These are phyloP conservation scores for Arabidopsis lyrata DNA, from an alignment of 441 rosid genomes.

Conservation along the genomic window DNA sequence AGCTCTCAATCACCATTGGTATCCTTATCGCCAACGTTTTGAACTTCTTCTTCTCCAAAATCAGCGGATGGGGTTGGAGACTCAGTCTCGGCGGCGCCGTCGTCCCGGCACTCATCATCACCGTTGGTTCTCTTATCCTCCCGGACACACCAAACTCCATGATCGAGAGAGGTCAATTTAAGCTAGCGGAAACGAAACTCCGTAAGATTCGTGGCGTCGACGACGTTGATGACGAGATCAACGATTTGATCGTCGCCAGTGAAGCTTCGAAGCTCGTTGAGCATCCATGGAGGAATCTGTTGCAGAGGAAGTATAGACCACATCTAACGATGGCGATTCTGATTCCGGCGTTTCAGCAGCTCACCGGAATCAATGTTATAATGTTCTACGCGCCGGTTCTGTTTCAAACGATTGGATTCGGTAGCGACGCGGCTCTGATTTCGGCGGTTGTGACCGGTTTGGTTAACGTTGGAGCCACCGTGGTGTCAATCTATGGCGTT, in stretches of 20 bases:
- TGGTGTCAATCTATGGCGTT: constrained; percentile 79
- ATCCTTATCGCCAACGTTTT: constrained; percentile 72
- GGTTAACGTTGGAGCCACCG: constrained; percentile 69
- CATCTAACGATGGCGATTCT: constrained; percentile 73
- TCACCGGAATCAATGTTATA: constrained; percentile 85
- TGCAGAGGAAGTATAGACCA: constrained; percentile 76
- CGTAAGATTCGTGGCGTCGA: constrained; percentile 65
- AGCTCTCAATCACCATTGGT: constrained; percentile 74
- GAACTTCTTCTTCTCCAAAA: constrained; percentile 73
- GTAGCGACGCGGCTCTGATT: constrained; percentile 68
- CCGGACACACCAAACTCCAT: constrained; percentile 89
- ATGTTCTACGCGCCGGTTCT: constrained; percentile 93
- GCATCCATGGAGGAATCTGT: constrained; percentile 73
- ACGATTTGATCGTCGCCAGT: constrained; percentile 70
- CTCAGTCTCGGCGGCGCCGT: constrained; percentile 86
- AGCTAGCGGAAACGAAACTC: constrained; percentile 58
- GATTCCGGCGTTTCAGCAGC: constrained; percentile 87
- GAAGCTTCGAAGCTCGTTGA: constrained; percentile 69
- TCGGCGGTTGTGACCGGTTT: constrained; percentile 83
- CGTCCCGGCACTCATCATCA: constrained; percentile 85
- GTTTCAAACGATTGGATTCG: constrained; percentile 81
- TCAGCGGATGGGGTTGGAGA: constrained; percentile 90
- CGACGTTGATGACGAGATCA: constrained; percentile 68
- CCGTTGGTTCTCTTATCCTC: constrained; percentile 70
- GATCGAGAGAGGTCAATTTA: constrained; percentile 72